Evolutionary conservation across 2,329 filamentous ascomycete genomes (phyloP).

Genomic region (Apiospora saccharicola): DNA sequence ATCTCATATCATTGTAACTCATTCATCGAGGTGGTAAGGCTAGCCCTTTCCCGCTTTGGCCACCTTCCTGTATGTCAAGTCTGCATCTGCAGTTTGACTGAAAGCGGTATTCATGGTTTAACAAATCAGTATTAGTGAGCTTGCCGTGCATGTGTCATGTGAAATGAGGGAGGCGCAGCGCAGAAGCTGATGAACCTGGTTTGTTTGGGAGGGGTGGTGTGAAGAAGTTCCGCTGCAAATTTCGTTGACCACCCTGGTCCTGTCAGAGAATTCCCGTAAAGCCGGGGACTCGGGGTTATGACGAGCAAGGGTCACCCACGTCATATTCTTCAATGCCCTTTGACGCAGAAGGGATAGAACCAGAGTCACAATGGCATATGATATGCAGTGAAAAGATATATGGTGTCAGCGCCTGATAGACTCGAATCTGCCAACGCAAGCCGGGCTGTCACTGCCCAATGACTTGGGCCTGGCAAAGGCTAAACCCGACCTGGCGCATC

Average conservation of each 20-base stretch:
- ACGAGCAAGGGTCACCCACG: conserved; percentile 8
- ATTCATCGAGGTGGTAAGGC: neutral
- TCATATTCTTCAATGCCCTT: neutral
- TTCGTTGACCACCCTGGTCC: neutral
- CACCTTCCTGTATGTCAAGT: neutral
- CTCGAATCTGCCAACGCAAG: neutral
- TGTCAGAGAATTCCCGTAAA: neutral
- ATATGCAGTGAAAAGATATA: neutral
- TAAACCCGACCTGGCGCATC: neutral
- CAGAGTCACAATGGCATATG: neutral
- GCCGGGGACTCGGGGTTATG: neutral
- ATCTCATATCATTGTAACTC: neutral
- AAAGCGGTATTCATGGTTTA: neutral
- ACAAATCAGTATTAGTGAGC: neutral
- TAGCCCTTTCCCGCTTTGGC: neutral
- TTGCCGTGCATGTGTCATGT: too few species aligned
- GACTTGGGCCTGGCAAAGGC: neutral
- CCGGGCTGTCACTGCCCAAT: neutral
- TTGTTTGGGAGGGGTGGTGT: neutral
- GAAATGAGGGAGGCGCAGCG: neutral
- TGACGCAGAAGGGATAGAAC: neutral
- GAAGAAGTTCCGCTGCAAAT: neutral
- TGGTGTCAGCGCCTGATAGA: neutral
- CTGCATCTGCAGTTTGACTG: neutral
- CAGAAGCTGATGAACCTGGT: neutral